Evolutionary conservation across 2,329 filamentous ascomycete species (phyloP).

Genomic region (Aphanocladium album): DNA sequence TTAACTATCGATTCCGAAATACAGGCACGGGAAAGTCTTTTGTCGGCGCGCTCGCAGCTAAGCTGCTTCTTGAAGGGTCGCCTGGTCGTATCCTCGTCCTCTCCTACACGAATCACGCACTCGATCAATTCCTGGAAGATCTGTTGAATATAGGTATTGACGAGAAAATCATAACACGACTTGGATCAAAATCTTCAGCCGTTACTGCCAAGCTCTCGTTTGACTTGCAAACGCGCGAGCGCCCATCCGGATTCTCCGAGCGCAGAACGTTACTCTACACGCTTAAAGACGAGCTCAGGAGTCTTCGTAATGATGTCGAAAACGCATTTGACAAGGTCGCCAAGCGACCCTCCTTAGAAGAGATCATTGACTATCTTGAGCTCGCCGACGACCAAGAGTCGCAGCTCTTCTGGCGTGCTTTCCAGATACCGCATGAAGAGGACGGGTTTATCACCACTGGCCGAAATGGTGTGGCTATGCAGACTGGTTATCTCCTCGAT

Average conservation of each 20-base stretch:
- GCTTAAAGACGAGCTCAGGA: neutral
- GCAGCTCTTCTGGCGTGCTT: constrained; percentile 6
- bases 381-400: constrained; percentile 2
- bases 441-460: constrained; percentile 1
- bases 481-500: constrained; percentile 44
- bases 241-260: neutral
- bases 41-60: constrained; percentile 59
- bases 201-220: constrained; percentile 46
- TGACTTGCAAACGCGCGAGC: constrained; percentile 20
- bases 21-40: constrained; percentile 71
- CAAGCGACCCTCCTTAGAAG: neutral
- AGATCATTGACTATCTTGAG: constrained; percentile 12
- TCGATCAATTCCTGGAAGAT: constrained; percentile 63
- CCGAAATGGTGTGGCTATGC: neutral
- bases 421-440: neutral
- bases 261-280: neutral
- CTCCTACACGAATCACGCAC: constrained; percentile 63
- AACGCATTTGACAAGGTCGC: neutral
- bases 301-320: neutral
- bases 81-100: constrained; percentile 54
- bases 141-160: constrained; percentile 55
- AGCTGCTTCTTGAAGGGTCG: constrained; percentile 47
- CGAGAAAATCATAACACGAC: constrained; percentile 46
- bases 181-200: constrained; percentile 55
- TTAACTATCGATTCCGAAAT: neutral